Base-by-base conservation (phyloP, 352 stramenopile genomes). In the Blastocystis sp. region DNA sequence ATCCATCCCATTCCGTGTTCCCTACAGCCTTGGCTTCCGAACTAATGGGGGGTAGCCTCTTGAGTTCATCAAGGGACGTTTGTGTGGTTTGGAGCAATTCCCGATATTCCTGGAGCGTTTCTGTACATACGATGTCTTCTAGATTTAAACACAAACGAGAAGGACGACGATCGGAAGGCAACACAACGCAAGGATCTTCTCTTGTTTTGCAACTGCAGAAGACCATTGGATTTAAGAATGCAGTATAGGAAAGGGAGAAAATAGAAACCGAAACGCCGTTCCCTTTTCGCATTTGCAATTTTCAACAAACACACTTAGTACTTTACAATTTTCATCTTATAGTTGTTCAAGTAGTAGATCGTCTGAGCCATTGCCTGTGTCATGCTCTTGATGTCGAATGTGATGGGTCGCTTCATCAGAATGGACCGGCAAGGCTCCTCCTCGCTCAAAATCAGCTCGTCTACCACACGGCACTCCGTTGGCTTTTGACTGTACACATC, bases 331-430 rank as follows among this genome's bases (percentile, higher is more conserved):
- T 76, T 76, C 64, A 76, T 76, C 29, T 76, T 76, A n/a, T 57
- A 76, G 64, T 76, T 76, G 48, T 76, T 57, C 64, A 76, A 44
- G 34, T 76, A 76, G n/a, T 76, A 76, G 9, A n/a, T 38, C 7
- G 64, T 24, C 32, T 76, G 64, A 38, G 36, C 18, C 38, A 76
- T 76, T 4, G 64, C 36, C 36, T 76, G 64, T n/a, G 64, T 76
- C 64, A 76, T 76, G 18, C 38, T 57, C 38, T 76, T 76, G 34
- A 76, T 51, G 27, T 76, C 64, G 48, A 76, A 76, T 18, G 27
- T n/a, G n/a, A 76, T 76, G 18, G 40, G 32, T 27, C 64, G 64
- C 1, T 16, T 29, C 42, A 54, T 18, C 32, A 76, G 40, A 32
- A 32, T 48, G 21, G 21, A 34, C 18, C 40, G 64, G 14, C 64